Percentiles rank a stretch among this genome's conserved stretches.
phyloP scores from a whole-genome alignment of 306 rosid species.

The Castanospermum australe region DNA sequence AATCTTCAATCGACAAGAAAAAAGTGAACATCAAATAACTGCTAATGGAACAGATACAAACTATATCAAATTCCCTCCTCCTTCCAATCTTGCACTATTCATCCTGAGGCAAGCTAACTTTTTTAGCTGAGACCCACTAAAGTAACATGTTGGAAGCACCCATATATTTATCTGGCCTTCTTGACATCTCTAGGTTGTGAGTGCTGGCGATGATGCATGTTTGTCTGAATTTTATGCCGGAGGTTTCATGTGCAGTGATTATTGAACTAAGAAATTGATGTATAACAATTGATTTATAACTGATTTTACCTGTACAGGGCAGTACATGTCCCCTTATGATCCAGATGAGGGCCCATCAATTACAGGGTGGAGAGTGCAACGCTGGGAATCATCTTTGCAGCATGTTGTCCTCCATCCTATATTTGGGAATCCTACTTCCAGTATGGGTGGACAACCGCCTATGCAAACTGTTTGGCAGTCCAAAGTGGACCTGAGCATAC shows the following conservation, averaged over 20 bases:
- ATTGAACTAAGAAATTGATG: constrained; percentile 14
- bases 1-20: background rate
- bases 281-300: constrained; percentile 20
- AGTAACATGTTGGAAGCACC: background rate
- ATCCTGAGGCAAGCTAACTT: background rate
- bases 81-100: constrained; percentile 10
- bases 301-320: constrained; percentile 68
- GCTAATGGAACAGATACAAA: background rate
- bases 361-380: constrained; percentile 99
- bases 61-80: background rate
- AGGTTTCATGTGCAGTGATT: background rate
- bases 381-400: constrained; percentile 98
- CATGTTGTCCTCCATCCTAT: constrained; percentile 96
- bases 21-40: background rate
- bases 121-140: background rate
- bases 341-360: constrained; percentile 99
- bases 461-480: constrained; percentile 99
- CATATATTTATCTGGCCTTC: background rate
- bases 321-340: constrained; percentile 99
- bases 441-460: constrained; percentile 93
- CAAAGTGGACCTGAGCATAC: constrained; percentile 83
- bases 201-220: constrained; percentile 16
- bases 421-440: constrained; percentile 92
- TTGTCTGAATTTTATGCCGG: constrained; percentile 9
- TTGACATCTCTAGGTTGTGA: constrained; percentile 11